phyloP scores from a whole-genome alignment of 2,329 filamentous ascomycete genomes.

The Fusarium citri region DNA sequence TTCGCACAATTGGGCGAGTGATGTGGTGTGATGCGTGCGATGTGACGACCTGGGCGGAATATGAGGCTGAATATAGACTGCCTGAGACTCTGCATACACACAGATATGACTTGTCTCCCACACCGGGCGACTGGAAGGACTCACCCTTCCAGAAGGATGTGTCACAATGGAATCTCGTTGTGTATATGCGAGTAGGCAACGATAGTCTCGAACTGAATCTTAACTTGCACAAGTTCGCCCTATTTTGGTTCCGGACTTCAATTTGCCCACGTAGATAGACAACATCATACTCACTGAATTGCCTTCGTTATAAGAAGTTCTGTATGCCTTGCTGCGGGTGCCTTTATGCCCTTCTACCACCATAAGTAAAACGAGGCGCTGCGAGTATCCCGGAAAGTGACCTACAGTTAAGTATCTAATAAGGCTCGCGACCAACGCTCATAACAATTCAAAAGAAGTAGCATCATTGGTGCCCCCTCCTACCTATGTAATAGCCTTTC shows the following conservation, averaged over 20 bases:
- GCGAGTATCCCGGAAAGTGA: slow-evolving; percentile 3
- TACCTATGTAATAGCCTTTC: slow-evolving; percentile 1
- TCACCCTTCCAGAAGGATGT: slow-evolving; percentile 6
- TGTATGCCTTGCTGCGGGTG: slow-evolving; percentile 27
- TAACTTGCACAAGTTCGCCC: slow-evolving; percentile 34
- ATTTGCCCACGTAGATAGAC: background rate
- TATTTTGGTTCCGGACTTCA: slow-evolving; percentile 1
- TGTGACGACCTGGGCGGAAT: background rate
- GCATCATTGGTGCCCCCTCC: background rate
- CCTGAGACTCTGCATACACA: slow-evolving; percentile 25
- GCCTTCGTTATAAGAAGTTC: background rate
- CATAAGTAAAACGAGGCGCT: slow-evolving; percentile 30
- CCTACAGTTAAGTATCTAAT: slow-evolving; percentile 19
- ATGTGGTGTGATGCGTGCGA: background rate
- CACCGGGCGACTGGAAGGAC: slow-evolving; percentile 20
- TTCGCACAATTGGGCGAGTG: background rate
- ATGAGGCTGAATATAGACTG: slow-evolving; percentile 32
- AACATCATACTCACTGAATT: background rate
- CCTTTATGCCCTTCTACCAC: slow-evolving; percentile 11
- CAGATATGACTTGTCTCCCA: background rate
- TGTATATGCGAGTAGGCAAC: background rate
- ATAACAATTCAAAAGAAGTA: slow-evolving; percentile 3
- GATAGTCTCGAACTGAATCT: background rate
- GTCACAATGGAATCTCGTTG: background rate
- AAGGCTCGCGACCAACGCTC: slow-evolving; percentile 23